phyloP scores from a whole-genome alignment of 2,329 filamentous ascomycete genomes.

The Tolypocladium cylindrosporum region DNA sequence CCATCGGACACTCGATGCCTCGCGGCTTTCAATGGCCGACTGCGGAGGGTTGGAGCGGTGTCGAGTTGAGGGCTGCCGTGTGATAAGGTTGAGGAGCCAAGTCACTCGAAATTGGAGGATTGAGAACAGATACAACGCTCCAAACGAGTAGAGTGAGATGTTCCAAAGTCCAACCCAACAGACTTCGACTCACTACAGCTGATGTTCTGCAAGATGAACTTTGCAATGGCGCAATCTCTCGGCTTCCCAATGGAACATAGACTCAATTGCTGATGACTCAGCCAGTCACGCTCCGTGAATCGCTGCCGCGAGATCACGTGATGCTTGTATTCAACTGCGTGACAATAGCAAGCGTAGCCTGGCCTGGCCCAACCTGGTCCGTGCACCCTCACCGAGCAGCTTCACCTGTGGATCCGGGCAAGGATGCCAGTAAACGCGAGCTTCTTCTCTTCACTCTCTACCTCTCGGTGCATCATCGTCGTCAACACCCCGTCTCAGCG shows the following conservation, averaged over 20 bases:
- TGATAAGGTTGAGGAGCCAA: too few relatives aligned
- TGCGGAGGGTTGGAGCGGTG: not conserved
- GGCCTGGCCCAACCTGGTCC: not conserved
- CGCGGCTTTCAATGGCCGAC: not conserved
- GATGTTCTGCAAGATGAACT: not conserved
- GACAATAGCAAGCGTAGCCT: not conserved
- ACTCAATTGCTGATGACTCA: not conserved
- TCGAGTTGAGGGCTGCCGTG: not conserved
- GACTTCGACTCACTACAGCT: not conserved
- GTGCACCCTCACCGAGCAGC: not conserved
- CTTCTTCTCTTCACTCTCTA: conserved; percentile 1
- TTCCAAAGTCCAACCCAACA: too few relatives aligned
- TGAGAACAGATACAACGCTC: not conserved
- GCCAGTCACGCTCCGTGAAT: not conserved
- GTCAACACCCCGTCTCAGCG: not conserved
- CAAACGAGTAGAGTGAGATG: not conserved
- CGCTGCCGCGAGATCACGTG: not conserved
- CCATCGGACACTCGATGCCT: conserved; percentile 8
- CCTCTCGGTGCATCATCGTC: not conserved
- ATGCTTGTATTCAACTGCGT: not conserved
- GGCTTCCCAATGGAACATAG: not conserved
- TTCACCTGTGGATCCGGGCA: not conserved
- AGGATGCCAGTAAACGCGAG: conserved; percentile 6
- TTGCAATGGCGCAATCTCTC: not conserved
- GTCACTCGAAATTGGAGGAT: not conserved